Percentiles rank a stretch among this genome's conserved stretches.
These are phyloP conservation scores for Xylaria telfairii DNA, from an alignment of 495 filamentous ascomycete genomes.

Conservation along the genomic window DNA sequence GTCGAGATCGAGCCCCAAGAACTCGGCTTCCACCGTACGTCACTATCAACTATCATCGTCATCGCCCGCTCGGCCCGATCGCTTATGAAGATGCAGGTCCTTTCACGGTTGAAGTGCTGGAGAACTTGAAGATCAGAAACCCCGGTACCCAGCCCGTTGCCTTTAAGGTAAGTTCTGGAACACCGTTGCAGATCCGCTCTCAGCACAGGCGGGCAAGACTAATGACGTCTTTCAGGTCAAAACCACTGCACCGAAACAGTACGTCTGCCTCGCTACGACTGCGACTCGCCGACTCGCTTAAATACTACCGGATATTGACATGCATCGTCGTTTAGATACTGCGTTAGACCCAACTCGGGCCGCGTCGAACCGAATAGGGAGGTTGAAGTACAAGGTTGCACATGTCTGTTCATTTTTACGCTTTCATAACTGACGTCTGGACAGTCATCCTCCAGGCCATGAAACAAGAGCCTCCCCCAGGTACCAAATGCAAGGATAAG, in stretches of 20 bases:
- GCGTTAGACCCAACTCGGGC: slow-evolving; percentile 95
- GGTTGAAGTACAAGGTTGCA: slow-evolving; percentile 90
- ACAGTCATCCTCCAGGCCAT: slow-evolving; percentile 94
- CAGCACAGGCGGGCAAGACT: slow-evolving; percentile 18
- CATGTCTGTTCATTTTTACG: slow-evolving; percentile 20
- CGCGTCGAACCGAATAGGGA: slow-evolving; percentile 86
- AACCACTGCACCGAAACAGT: slow-evolving; percentile 99
- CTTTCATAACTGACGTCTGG: slow-evolving; percentile 29
- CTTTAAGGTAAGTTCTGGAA: slow-evolving; percentile 78
- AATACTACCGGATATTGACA: slow-evolving; percentile 32
- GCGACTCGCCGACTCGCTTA: slow-evolving; percentile 3
- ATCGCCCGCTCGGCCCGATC: neutral
- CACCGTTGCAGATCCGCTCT: neutral
- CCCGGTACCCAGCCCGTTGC: slow-evolving; percentile 78
- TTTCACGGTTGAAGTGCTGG: slow-evolving; percentile 88
- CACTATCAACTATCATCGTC: slow-evolving; percentile 15
- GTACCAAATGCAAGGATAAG: slow-evolving; percentile 94
- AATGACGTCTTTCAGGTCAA: slow-evolving; percentile 72
- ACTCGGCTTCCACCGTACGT: slow-evolving; percentile 90
- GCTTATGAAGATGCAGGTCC: slow-evolving; percentile 67
- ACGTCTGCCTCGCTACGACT: slow-evolving; percentile 46
- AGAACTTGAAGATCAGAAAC: slow-evolving; percentile 82
- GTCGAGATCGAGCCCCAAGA: slow-evolving; percentile 90
- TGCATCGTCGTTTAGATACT: slow-evolving; percentile 69
- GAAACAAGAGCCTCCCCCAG: slow-evolving; percentile 88